These are phyloP conservation scores for Euphorbia schlechtendalii DNA, from an alignment of 441 rosid genomes.

Conservation along the genomic window DNA sequence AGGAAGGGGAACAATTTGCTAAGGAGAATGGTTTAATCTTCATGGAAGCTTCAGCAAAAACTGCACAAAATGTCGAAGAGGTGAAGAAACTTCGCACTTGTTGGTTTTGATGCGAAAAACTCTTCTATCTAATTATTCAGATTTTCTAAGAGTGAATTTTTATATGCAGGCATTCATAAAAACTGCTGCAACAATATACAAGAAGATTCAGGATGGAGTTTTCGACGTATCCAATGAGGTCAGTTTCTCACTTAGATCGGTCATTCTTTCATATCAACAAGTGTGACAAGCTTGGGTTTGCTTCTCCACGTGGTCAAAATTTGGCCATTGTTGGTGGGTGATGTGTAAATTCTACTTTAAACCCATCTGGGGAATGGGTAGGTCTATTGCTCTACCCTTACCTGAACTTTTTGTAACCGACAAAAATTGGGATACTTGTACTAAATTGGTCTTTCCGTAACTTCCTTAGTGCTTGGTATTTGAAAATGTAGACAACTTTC, in stretches of 20 bases:
- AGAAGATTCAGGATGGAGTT: conserved; percentile 95
- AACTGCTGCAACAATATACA: conserved; percentile 92
- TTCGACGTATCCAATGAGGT: conserved; percentile 96
- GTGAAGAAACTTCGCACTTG: conserved; percentile 23
- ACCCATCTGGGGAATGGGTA: too few relatives aligned
- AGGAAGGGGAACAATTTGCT: conserved; percentile 97
- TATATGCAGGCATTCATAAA: conserved; percentile 75
- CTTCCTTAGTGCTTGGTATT: background rate
- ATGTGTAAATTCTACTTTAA: too few relatives aligned
- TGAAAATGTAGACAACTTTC: background rate
- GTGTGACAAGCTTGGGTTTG: too few relatives aligned
- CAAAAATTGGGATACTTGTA: too few relatives aligned
- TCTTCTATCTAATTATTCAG: background rate
- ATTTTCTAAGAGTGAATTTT: conserved; percentile 8
- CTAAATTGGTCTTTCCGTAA: conserved; percentile 7
- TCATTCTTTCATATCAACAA: background rate
- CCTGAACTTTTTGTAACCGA: too few relatives aligned
- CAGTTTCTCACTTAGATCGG: conserved; percentile 9
- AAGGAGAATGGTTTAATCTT: conserved; percentile 93
- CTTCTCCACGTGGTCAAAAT: too few relatives aligned
- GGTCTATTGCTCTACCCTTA: too few relatives aligned
- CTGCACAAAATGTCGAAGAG: conserved; percentile 98
- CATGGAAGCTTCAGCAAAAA: conserved; percentile 99
- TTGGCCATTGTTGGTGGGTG: too few relatives aligned
- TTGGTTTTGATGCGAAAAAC: background rate